These are phyloP conservation scores for Penstemon davidsonii DNA, from an alignment of 257 asterid species.

Conservation along the genomic window DNA sequence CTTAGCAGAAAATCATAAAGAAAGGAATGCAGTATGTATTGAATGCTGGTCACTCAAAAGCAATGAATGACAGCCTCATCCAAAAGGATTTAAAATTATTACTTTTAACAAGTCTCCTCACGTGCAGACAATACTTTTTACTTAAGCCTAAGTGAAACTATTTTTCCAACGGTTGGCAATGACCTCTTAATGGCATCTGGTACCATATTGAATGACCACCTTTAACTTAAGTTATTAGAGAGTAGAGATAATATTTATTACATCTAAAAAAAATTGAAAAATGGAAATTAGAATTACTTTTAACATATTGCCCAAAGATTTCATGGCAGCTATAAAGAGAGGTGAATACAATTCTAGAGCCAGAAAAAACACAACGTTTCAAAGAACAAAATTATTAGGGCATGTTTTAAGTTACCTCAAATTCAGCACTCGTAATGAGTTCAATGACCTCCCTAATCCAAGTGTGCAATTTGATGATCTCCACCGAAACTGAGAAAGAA, in stretches of 20 bases:
- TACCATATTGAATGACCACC: no score
- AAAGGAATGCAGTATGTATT: slow-evolving; percentile 4
- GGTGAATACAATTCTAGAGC: slow-evolving; percentile 9
- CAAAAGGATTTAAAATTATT: no score
- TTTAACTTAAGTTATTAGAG: no score
- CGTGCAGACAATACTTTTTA: no score
- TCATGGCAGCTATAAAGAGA: slow-evolving; percentile 3
- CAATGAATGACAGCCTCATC: background rate
- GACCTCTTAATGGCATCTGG: no score
- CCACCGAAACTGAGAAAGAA: slow-evolving; percentile 64
- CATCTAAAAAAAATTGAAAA: no score
- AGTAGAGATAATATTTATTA: no score
- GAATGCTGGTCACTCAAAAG: slow-evolving; percentile 10
- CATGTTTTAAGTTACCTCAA: slow-evolving; percentile 54
- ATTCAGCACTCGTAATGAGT: slow-evolving; percentile 64
- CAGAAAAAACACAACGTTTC: background rate
- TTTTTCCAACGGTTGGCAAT: no score
- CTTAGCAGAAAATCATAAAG: slow-evolving; percentile 10
- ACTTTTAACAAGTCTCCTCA: no score
- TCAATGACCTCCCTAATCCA: slow-evolving; percentile 58
- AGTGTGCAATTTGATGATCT: slow-evolving; percentile 38
- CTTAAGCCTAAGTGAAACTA: no score
- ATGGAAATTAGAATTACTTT: background rate
- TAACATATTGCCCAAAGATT: background rate
- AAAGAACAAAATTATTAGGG: slow-evolving; percentile 2